These are phyloP conservation scores for Penicillium corylophilum DNA, from an alignment of 2,329 filamentous ascomycete genomes.

Conservation along the genomic window DNA sequence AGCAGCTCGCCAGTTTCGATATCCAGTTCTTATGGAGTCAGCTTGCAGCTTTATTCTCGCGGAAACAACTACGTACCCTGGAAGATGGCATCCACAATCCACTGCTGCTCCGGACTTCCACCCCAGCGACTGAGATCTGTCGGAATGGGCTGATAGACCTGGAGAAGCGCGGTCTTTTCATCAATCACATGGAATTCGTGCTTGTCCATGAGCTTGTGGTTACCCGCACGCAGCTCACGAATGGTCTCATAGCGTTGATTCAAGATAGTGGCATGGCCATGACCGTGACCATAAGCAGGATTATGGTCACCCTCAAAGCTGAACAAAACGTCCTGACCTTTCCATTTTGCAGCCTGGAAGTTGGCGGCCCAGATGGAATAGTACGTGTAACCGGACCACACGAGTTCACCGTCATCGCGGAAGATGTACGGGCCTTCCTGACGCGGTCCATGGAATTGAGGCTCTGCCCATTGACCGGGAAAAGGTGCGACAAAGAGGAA, in stretches of 20 bases:
- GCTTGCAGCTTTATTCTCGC: not conserved
- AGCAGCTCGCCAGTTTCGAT: slow-evolving; percentile 56
- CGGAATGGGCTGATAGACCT: slow-evolving; percentile 54
- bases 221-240: slow-evolving; percentile 50
- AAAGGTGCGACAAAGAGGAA: slow-evolving; percentile 43
- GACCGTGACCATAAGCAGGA: slow-evolving; percentile 53
- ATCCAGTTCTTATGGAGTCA: slow-evolving; percentile 37
- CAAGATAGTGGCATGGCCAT: slow-evolving; percentile 55
- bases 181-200: slow-evolving; percentile 58
- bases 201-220: slow-evolving; percentile 52
- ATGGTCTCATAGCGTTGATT: slow-evolving; percentile 57
- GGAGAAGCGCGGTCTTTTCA: slow-evolving; percentile 54
- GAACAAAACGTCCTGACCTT: slow-evolving; percentile 54
- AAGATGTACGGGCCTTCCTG: slow-evolving; percentile 59
- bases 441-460: slow-evolving; percentile 37
- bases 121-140: slow-evolving; percentile 49
- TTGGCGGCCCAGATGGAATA: slow-evolving; percentile 56
- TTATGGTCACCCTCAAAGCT: slow-evolving; percentile 57
- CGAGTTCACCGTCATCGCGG: slow-evolving; percentile 53
- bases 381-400: slow-evolving; percentile 58
- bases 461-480: slow-evolving; percentile 25
- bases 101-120: slow-evolving; percentile 50
- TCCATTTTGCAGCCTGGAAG: slow-evolving; percentile 51
- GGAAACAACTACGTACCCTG: slow-evolving; percentile 46
- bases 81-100: slow-evolving; percentile 57